phyloP scores from a whole-genome alignment of 805 yeast species.

The Saturnispora sanitii region DNA sequence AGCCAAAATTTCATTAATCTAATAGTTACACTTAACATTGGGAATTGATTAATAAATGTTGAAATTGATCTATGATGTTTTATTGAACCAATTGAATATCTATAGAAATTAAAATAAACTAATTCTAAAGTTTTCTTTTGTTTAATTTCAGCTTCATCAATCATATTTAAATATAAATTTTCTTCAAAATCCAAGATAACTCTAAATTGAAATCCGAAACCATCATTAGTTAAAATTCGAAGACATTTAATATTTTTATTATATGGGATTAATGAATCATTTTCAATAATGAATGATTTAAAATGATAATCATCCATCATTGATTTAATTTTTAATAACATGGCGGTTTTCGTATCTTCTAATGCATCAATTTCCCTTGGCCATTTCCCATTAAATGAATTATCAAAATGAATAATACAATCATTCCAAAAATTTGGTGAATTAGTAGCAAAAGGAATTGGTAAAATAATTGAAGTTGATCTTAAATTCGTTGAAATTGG shows the following conservation, averaged over 20 bases:
- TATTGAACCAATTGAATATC: conserved; percentile 53
- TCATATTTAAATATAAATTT: conserved; percentile 59
- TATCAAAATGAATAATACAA: conserved; percentile 76
- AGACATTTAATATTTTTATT: conserved; percentile 48
- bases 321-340: conserved; percentile 56
- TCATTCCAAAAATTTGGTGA: conserved; percentile 76
- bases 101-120: conserved; percentile 53
- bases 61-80: conserved; percentile 77
- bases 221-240: conserved; percentile 74
- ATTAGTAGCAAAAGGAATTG: conserved; percentile 70
- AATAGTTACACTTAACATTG: conserved; percentile 67
- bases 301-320: neutral
- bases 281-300: conserved; percentile 52
- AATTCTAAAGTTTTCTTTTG: conserved; percentile 49
- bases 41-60: conserved; percentile 60
- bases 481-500: conserved; percentile 72
- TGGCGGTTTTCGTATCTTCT: conserved; percentile 87
- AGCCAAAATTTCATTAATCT: conserved; percentile 86
- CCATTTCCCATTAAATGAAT: conserved; percentile 70
- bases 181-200: conserved; percentile 82
- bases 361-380: conserved; percentile 83
- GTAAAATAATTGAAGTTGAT: conserved; percentile 64
- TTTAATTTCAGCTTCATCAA: conserved; percentile 53
- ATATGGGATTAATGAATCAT: conserved; percentile 53
- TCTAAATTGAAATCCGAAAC: conserved; percentile 74